A percentile compares a stretch with the other conserved stretches of the same genome.
phyloP scores from a whole-genome alignment of 805 yeast genomes.

The Candida jianshihensis region DNA sequence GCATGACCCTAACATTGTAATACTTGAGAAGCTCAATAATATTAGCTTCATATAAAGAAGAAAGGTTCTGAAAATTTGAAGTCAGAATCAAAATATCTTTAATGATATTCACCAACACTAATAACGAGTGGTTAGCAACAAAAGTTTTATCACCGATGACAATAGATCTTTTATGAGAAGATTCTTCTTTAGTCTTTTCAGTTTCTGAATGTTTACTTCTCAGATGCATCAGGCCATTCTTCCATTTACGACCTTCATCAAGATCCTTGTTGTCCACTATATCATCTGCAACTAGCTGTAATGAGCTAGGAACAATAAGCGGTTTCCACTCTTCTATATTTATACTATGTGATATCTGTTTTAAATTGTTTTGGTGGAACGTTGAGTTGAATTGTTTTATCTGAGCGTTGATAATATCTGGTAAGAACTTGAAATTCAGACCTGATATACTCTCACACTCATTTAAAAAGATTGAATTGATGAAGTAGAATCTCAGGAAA shows the following conservation, averaged over 20 bases:
- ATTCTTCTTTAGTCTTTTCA: conserved; percentile 5
- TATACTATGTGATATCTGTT: conserved; percentile 38
- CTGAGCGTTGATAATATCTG: conserved; percentile 62
- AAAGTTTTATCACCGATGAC: conserved; percentile 49
- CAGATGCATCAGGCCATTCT: conserved; percentile 24
- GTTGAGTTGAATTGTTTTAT: conserved; percentile 50
- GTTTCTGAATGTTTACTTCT: conserved; percentile 3
- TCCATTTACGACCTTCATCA: conserved; percentile 44
- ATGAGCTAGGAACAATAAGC: conserved; percentile 39
- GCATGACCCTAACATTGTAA: conserved; percentile 40
- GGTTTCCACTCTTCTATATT: conserved; percentile 82
- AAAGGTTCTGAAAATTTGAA: conserved; percentile 44
- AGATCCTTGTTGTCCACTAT: conserved; percentile 40
- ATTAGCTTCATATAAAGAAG: conserved; percentile 34
- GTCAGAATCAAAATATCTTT: conserved; percentile 51
- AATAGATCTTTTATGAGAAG: conserved; percentile 31
- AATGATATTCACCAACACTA: conserved; percentile 32
- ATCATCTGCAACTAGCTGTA: conserved; percentile 45
- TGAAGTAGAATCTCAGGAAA: conserved; percentile 60
- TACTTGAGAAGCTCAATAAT: conserved; percentile 39
- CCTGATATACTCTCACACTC: conserved; percentile 86
- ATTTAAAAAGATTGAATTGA: conserved; percentile 61
- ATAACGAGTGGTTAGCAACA: conserved; percentile 48
- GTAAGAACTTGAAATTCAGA: conserved; percentile 44
- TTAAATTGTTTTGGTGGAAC: conserved; percentile 46